Evolutionary conservation across 345 rosid species (phyloP), one percentile per base, ranked within the genome.

Genomic region (Gynandropsis gynandra): DNA sequence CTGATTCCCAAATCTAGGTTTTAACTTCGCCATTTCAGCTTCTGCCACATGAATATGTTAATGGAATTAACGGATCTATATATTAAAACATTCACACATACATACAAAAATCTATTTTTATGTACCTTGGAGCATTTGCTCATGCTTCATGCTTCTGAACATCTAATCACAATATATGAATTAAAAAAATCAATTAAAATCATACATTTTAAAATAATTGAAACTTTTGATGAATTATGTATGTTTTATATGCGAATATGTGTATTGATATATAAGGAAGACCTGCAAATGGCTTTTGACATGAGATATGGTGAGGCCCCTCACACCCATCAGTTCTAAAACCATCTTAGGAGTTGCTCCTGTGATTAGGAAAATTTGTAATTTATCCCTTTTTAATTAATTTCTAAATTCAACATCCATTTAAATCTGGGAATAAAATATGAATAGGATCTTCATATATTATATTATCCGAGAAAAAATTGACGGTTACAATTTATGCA

Each of bases 241-340:
- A 39, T 14, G 45, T 47, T 40, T 21, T 4, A 17, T 45, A 27
- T 24, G 40, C 24, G 44, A 24, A 8, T 33, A 41, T 1, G 17
- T 38, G n/a, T 38, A 7, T n/a, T 12, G 51, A 39, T 54, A 24
- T 10, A 52, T 36, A 45, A 36, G 16, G 20, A 17, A 59, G 1
- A 80, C 95, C 95, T 85, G 95, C 42, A 85, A 74, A 65, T 82
- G 95, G 72, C 95, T 85, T 62, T 85, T 85, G 17, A 82, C 95
- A 57, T 85, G 95, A 45, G 95, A 78, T 10, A 85, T 73, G 1
- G 87, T 80, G 38, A 85, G 80, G 70, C 83, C 95, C 47, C 69
- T 77, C 40, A 77, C 89, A 76, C 77, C 87, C 95, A 85, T 85
- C 10, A 85, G 77, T 76, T 82, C 77, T 42, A 82, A 59, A 56